Base-by-base conservation (phyloP, 1,139 yeast species). In the Lizanozyma gosingica region DNA sequence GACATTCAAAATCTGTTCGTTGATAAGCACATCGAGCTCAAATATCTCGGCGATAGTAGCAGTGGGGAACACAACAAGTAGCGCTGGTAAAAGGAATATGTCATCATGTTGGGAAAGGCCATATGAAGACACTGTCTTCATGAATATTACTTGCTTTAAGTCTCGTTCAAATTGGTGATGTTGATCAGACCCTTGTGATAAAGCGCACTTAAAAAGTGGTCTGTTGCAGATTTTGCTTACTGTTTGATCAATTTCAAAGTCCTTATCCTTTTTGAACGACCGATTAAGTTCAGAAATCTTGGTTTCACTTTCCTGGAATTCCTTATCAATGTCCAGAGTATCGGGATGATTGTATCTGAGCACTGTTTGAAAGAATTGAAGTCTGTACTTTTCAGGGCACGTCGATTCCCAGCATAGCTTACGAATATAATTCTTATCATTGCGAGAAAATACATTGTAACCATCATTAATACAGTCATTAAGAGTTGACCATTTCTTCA, bases 101-200 rank as follows among this genome's bases (percentile, higher is more conserved):
- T 65, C 72, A 44, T 70, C 75, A 40, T 65, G 71, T 41, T 62
- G 64, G 35, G 56, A 56, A 35, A 70, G 54, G 3, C 71, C 72
- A 39, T 54, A 56, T 38, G 62, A 67, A 1, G 67, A 57, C 29
- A 69, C 55, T 2, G 71, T 60, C 45, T 64, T 66, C 35, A 68
- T 53, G 47, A 65, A 67, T 36, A 70, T 59, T 40, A 70, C 49
- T 33, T 52, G 51, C 36, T 51, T 56, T 46, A 56, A 67, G 39
- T 61, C 56, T 3, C 50, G 48, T 39, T 54, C 53, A 43, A 65
- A 62, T 11, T 43, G 43, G 2, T 41, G 37, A 8, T 37, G 41
- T 3, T 36, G 29, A 14, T 46, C 43, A 43, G 4, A 49, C 39
- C 37, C 56, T 61, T 38, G 49, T 45, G 35, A 60, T 43, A 15